phyloP scores from a whole-genome alignment of 2,329 filamentous ascomycete species.

The Chrysoporthe deuterocubensis region DNA sequence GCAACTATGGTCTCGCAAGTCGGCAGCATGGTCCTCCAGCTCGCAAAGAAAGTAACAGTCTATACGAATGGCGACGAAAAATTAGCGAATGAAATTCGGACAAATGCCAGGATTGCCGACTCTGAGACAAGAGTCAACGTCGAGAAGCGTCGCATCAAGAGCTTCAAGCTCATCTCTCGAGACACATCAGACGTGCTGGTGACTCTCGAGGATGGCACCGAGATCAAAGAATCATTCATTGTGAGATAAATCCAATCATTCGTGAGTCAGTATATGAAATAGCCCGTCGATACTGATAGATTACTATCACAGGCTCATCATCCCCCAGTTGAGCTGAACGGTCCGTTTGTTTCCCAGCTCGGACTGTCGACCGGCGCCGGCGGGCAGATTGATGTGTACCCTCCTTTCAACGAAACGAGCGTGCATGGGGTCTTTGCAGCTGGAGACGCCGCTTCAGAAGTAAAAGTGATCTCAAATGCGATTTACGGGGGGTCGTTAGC shows the following conservation, averaged over 20 bases:
- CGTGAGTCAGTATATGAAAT: not conserved
- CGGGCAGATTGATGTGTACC: conserved; percentile 23
- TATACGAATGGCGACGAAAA: conserved; percentile 25
- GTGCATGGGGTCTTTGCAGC: conserved; percentile 24
- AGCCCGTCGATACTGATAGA: not conserved
- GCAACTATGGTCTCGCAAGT: conserved; percentile 5
- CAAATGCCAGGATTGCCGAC: conserved; percentile 13
- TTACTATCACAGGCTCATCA: conserved; percentile 2
- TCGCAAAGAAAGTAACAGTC: conserved; percentile 22
- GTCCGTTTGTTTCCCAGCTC: conserved; percentile 17
- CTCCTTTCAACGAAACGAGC: conserved; percentile 24
- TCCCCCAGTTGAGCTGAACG: conserved; percentile 21
- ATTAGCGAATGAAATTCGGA: not conserved
- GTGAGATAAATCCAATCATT: conserved; percentile 2
- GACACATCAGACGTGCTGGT: conserved; percentile 22
- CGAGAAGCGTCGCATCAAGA: conserved; percentile 24
- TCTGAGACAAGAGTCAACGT: conserved; percentile 20
- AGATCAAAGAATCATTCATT: conserved; percentile 21
- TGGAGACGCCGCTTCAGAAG: conserved; percentile 24
- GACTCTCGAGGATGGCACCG: conserved; percentile 24
- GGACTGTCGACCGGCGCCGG: conserved; percentile 13
- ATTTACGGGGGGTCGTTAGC: conserved; percentile 20
- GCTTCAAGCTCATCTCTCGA: conserved; percentile 16
- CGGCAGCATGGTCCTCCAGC: conserved; percentile 18
- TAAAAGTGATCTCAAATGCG: conserved; percentile 13